phyloP scores from a whole-genome alignment of 2,329 filamentous ascomycete species.

The Teratosphaeria nubilosa region DNA sequence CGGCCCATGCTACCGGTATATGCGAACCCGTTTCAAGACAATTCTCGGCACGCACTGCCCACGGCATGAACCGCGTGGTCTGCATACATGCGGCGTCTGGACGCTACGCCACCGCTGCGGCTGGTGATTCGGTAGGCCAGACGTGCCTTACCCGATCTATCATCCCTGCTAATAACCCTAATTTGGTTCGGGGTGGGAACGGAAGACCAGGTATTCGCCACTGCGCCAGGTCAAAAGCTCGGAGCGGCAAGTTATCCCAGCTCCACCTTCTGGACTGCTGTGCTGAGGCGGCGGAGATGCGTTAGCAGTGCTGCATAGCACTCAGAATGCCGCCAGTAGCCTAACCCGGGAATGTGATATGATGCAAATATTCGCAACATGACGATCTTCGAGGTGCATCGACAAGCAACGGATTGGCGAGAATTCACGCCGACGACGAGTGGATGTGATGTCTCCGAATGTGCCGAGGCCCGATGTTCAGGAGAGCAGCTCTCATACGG shows the following conservation, averaged over 20 bases:
- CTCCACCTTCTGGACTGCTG: neutral
- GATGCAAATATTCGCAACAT: neutral
- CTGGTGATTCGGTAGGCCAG: neutral
- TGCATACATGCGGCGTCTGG: neutral
- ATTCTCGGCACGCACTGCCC: neutral
- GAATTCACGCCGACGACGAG: neutral
- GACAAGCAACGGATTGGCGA: neutral
- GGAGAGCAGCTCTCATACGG: neutral
- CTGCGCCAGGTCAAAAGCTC: neutral
- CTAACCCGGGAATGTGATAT: neutral
- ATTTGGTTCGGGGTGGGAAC: neutral
- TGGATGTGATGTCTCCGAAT: neutral
- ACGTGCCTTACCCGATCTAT: neutral
- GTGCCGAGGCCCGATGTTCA: neutral
- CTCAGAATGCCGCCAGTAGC: neutral
- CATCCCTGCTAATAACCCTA: neutral
- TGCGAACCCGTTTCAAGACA: neutral
- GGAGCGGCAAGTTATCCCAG: neutral
- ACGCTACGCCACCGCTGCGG: neutral
- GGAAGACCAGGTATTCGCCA: neutral
- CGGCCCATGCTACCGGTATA: neutral
- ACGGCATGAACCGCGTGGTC: neutral
- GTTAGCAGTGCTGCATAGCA: neutral
- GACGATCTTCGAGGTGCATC: neutral
- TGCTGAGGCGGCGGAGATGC: neutral